Conservation (phyloP, 2,329 filamentous ascomycete genomes). For the Huntiella moniliformis region DNA sequence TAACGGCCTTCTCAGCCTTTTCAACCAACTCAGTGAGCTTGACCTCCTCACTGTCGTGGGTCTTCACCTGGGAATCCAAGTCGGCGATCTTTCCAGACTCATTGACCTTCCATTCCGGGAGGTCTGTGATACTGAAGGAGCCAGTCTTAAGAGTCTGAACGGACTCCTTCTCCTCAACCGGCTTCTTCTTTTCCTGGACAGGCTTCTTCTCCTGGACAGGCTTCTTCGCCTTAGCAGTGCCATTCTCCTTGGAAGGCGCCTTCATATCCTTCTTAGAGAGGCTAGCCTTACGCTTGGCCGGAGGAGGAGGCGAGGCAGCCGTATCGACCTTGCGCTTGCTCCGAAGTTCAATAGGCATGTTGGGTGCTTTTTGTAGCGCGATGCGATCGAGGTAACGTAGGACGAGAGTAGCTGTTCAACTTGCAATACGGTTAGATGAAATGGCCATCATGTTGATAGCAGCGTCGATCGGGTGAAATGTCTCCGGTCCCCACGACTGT, state of each 20-base stretch:
- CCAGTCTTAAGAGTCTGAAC: not conserved
- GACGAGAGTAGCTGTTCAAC: too few relatives aligned
- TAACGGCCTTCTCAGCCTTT: constrained; percentile 67
- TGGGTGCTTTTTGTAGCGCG: constrained; percentile 7
- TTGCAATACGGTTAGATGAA: too few relatives aligned
- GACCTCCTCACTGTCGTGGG: constrained; percentile 64
- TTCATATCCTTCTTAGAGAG: constrained; percentile 18
- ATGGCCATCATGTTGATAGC: too few relatives aligned
- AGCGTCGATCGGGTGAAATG: too few relatives aligned
- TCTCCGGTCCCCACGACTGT: too few relatives aligned
- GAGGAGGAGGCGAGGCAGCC: constrained; percentile 26
- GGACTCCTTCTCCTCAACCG: too few relatives aligned
- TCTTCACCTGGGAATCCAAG: constrained; percentile 59
- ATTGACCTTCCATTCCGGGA: not conserved
- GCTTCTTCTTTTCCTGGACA: not conserved
- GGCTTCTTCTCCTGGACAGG: not conserved
- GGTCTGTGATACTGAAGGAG: not conserved
- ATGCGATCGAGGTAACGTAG: too few relatives aligned
- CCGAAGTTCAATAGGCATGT: constrained; percentile 39
- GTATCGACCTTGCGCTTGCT: constrained; percentile 40
- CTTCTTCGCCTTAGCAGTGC: not conserved
- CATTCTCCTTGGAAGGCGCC: constrained; percentile 12
- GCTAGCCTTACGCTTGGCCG: constrained; percentile 17
- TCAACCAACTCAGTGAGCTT: constrained; percentile 65
- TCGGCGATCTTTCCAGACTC: constrained; percentile 13